phyloP scores from a whole-genome alignment of 768 basidiomycete genomes.

The Gymnopilus junonius region DNA sequence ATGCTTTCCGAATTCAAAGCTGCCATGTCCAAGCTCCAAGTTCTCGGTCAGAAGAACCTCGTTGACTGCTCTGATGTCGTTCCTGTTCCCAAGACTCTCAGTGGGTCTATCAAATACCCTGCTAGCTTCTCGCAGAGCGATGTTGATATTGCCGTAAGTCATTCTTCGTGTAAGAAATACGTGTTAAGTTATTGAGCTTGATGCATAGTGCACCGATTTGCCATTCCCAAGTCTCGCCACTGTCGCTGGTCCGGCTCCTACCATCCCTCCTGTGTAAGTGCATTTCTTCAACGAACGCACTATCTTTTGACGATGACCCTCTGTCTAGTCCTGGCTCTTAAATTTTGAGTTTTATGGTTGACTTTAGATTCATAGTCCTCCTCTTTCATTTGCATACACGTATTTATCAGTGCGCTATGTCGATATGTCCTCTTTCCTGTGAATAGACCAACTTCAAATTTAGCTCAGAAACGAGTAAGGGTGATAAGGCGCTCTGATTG shows the following conservation, averaged over 20 bases:
- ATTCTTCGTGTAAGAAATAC: neutral
- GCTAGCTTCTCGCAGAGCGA: conserved; percentile 16
- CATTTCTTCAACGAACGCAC: neutral
- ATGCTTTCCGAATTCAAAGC: conserved; percentile 30
- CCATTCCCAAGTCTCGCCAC: conserved; percentile 14
- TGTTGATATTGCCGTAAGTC: conserved; percentile 15
- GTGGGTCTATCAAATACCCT: conserved; percentile 22
- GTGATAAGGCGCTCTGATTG: too few species aligned
- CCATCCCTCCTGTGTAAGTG: conserved; percentile 10
- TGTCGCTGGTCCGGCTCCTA: conserved; percentile 14
- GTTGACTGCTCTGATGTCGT: conserved; percentile 42
- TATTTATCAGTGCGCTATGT: neutral
- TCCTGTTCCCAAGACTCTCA: conserved; percentile 13
- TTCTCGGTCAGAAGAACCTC: conserved; percentile 34
- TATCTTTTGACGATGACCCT: too few species aligned
- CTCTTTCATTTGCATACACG: neutral
- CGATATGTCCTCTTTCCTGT: neutral
- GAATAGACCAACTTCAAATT: neutral
- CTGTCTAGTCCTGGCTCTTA: conserved; percentile 5
- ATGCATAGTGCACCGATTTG: neutral
- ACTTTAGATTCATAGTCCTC: neutral
- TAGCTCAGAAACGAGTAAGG: too few species aligned
- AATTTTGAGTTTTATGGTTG: neutral
- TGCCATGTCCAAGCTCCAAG: conserved; percentile 38
- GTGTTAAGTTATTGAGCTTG: too few species aligned